A percentile compares a stretch with the other conserved stretches of the same genome.
phyloP scores from a whole-genome alignment of 352 stramenopile species.

The Thraustochytrium aureum region DNA sequence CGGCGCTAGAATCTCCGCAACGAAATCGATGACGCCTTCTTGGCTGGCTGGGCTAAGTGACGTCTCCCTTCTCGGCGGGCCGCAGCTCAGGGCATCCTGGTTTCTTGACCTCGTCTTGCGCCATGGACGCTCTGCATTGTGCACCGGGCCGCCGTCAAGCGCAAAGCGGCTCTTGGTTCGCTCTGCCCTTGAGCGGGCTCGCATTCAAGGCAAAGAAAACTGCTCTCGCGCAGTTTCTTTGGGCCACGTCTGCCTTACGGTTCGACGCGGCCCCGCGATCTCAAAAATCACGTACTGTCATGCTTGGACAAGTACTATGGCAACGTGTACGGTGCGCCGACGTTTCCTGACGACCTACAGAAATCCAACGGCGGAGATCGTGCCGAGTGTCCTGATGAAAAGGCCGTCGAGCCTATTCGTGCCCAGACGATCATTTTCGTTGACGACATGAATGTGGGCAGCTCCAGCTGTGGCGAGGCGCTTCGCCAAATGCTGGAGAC shows the following conservation, averaged over 20 bases:
- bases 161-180: background rate
- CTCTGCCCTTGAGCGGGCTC: background rate
- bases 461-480: background rate
- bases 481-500: constrained; percentile 6
- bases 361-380: background rate
- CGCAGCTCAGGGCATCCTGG: constrained; percentile 9
- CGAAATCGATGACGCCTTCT: background rate
- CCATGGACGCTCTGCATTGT: background rate
- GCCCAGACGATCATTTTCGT: background rate
- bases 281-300: background rate
- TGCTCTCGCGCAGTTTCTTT: background rate
- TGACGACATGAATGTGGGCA: background rate
- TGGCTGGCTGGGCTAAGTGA: no score
- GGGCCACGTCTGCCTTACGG: background rate
- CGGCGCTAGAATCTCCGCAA: background rate
- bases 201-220: background rate
- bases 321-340: background rate
- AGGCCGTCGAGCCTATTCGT: background rate
- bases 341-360: background rate
- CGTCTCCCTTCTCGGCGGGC: background rate
- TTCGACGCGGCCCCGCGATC: background rate
- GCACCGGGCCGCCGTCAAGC: background rate
- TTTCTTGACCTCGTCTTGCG: background rate
- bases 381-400: background rate
- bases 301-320: background rate